Evolutionary conservation across 108 stramenopile genomes (phyloP).

Genomic region (Conticribra weissflogii): DNA sequence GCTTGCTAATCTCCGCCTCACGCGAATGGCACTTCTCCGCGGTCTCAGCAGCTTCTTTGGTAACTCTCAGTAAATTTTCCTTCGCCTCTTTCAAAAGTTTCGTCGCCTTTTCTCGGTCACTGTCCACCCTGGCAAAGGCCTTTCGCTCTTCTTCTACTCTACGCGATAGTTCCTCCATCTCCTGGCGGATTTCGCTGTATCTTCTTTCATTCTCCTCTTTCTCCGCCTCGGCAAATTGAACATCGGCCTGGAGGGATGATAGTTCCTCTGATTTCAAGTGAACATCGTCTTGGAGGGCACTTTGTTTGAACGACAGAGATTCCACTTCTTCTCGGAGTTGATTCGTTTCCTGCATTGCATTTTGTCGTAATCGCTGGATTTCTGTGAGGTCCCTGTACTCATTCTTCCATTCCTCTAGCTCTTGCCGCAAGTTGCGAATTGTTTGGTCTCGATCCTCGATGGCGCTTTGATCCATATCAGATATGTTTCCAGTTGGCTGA

Average conservation of each 20-base stretch:
- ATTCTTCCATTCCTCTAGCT: slow-evolving; percentile 13
- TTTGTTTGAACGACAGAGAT: slow-evolving; percentile 4
- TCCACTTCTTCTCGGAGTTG: slow-evolving; percentile 9
- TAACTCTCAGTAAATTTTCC: slow-evolving; percentile 4
- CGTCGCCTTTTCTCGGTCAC: slow-evolving; percentile 14
- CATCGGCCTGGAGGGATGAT: slow-evolving; percentile 26
- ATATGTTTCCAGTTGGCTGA: not conserved
- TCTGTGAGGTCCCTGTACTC: slow-evolving; percentile 9
- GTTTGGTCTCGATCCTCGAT: slow-evolving; percentile 13
- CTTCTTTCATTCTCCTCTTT: slow-evolving; percentile 24
- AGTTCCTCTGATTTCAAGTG: slow-evolving; percentile 28
- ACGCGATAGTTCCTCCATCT: slow-evolving; percentile 8
- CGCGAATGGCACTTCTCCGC: slow-evolving; percentile 15
- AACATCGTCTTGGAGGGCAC: slow-evolving; percentile 15
- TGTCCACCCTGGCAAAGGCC: slow-evolving; percentile 10
- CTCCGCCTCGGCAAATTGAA: slow-evolving; percentile 21
- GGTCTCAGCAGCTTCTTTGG: slow-evolving; percentile 1
- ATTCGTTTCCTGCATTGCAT: slow-evolving; percentile 5
- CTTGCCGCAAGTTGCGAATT: slow-evolving; percentile 12
- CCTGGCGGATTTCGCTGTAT: slow-evolving; percentile 12
- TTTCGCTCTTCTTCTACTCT: slow-evolving; percentile 15
- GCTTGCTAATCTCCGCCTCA: slow-evolving; percentile 17
- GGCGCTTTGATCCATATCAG: not conserved
- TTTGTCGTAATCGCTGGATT: slow-evolving; percentile 7
- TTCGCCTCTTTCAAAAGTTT: slow-evolving; percentile 19